Percentiles rank a stretch among this genome's conserved stretches.
These are phyloP conservation scores for Myxozyma udenii DNA, from an alignment of 805 yeast species.

Conservation along the genomic window DNA sequence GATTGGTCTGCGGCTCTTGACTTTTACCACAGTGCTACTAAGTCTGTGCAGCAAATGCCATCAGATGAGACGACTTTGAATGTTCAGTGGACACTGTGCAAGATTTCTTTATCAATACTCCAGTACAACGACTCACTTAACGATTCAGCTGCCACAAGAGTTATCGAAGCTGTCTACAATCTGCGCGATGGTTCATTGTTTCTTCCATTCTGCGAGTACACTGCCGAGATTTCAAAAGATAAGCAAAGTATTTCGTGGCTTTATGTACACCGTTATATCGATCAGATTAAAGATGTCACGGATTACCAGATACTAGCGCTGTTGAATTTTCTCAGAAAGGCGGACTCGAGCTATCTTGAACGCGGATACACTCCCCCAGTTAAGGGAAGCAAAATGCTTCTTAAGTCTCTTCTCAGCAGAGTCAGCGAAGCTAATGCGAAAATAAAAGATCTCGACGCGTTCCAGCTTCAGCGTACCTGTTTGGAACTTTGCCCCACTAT, in stretches of 20 bases:
- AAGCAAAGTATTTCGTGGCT: slow-evolving; percentile 8
- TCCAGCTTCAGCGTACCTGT: not conserved
- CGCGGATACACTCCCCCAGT: slow-evolving; percentile 2
- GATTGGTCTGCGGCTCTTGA: slow-evolving; percentile 34
- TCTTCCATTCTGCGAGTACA: slow-evolving; percentile 13
- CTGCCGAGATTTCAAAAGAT: slow-evolving; percentile 3
- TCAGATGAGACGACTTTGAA: not conserved
- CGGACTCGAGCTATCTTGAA: not conserved
- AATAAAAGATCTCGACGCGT: not conserved
- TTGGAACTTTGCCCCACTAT: slow-evolving; percentile 4
- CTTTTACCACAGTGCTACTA: not conserved
- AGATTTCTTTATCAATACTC: slow-evolving; percentile 10
- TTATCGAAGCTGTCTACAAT: slow-evolving; percentile 12
- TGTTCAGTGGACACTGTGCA: slow-evolving; percentile 20
- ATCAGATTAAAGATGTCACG: slow-evolving; percentile 4
- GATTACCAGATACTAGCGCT: slow-evolving; percentile 9
- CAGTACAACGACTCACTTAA: slow-evolving; percentile 12
- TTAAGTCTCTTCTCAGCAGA: not conserved
- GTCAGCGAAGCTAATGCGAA: not conserved
- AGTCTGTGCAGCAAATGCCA: not conserved
- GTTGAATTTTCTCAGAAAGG: slow-evolving; percentile 6
- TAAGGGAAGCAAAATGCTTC: slow-evolving; percentile 6
- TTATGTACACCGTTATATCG: slow-evolving; percentile 20
- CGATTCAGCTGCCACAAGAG: slow-evolving; percentile 3
- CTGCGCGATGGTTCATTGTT: slow-evolving; percentile 7